These are phyloP conservation scores for Haematococcus lacustris DNA, from an alignment of 139 green algal genomes.

Conservation along the genomic window DNA sequence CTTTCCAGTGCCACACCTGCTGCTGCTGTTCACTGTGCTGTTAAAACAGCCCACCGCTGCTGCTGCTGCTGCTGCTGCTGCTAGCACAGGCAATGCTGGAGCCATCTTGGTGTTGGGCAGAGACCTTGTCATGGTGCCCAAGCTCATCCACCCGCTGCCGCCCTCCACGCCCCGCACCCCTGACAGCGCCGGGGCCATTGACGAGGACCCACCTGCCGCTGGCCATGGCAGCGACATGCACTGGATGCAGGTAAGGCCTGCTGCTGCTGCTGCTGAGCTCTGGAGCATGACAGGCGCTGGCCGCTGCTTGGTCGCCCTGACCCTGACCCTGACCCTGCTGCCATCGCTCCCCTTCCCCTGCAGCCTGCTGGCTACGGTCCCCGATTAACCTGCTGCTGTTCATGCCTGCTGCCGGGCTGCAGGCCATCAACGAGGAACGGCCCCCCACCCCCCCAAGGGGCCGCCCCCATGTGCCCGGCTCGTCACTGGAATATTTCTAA, in stretches of 20 bases:
- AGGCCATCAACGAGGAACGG: conserved; percentile 82
- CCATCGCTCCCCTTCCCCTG: no score
- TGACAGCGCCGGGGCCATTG: conserved; percentile 25
- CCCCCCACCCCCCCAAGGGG: conserved; percentile 85
- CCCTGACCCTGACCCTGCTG: no score
- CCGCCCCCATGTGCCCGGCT: conserved; percentile 46
- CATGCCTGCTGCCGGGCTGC: no score
- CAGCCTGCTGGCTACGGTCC: no score
- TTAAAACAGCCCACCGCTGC: no score
- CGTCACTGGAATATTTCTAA: conserved; percentile 61
- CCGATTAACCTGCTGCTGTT: no score
- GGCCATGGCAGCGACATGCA: conserved; percentile 30
- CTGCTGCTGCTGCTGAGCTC: no score
- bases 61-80: no score
- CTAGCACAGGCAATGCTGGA: conserved; percentile 89
- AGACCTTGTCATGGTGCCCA: conserved; percentile 96
- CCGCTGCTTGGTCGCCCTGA: no score
- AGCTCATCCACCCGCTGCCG: conserved; percentile 98
- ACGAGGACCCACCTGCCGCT: conserved; percentile 26
- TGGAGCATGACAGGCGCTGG: no score
- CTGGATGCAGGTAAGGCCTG: conserved; percentile 58
- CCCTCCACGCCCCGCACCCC: conserved; percentile 65
- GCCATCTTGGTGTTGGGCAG: conserved; percentile 92
- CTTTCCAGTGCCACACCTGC: no score
- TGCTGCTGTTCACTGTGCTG: no score